phyloP scores from a whole-genome alignment of 805 yeast genomes.

The Scheffersomyces amazonensis region DNA sequence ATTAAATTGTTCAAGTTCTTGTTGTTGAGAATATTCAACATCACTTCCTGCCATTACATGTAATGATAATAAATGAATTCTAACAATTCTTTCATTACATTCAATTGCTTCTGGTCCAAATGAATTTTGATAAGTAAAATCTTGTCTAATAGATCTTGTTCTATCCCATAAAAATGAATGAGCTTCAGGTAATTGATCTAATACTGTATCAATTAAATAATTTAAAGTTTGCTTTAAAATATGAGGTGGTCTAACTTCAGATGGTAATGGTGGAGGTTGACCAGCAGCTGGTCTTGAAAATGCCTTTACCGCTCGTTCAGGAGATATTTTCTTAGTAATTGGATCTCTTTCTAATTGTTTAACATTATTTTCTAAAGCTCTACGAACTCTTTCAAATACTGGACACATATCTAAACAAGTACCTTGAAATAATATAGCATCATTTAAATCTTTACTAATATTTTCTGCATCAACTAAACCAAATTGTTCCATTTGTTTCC shows the following conservation, averaged over 20 bases:
- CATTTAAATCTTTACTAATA: slow-evolving; percentile 73
- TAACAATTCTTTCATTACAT: slow-evolving; percentile 86
- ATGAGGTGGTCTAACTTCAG: slow-evolving; percentile 94
- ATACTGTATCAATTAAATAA: slow-evolving; percentile 62
- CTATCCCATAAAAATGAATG: slow-evolving; percentile 97
- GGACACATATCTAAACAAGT: slow-evolving; percentile 96
- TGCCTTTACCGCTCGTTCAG: slow-evolving; percentile 74
- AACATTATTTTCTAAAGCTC: slow-evolving; percentile 85
- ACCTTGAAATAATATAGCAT: slow-evolving; percentile 86
- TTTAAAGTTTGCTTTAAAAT: slow-evolving; percentile 64
- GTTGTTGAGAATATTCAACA: slow-evolving; percentile 84
- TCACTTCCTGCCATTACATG: slow-evolving; percentile 79
- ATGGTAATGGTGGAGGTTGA: slow-evolving; percentile 95
- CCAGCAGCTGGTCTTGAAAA: slow-evolving; percentile 98
- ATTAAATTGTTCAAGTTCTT: slow-evolving; percentile 90
- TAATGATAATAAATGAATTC: slow-evolving; percentile 78
- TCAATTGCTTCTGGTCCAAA: slow-evolving; percentile 91
- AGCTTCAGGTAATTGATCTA: slow-evolving; percentile 71
- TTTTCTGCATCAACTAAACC: slow-evolving; percentile 89
- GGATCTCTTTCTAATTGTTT: slow-evolving; percentile 73
- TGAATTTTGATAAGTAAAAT: slow-evolving; percentile 92
- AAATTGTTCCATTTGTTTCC: slow-evolving; percentile 71
- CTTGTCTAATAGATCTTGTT: slow-evolving; percentile 94
- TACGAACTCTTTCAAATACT: slow-evolving; percentile 80
- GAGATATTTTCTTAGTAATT: slow-evolving; percentile 48